These are phyloP conservation scores for Platanthera guangdongensis DNA, from an alignment of 106 monocot species.

Conservation along the genomic window DNA sequence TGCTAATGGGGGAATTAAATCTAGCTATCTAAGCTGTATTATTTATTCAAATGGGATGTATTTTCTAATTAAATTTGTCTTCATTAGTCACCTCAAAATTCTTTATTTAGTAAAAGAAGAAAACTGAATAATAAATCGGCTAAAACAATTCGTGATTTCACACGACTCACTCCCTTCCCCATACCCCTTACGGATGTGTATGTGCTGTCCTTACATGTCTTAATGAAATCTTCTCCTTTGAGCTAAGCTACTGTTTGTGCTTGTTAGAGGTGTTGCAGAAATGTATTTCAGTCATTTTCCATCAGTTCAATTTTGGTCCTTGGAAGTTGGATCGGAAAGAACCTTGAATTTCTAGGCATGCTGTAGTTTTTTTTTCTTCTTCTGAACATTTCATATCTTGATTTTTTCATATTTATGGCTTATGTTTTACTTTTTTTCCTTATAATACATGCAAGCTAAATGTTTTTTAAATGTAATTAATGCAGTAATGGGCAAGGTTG, in stretches of 20 bases:
- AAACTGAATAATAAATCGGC: too few relatives aligned
- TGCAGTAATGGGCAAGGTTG: slow-evolving; percentile 98
- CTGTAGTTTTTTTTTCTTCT: neutral
- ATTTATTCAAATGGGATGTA: too few relatives aligned
- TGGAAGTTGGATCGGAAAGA: neutral
- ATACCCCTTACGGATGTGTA: too few relatives aligned
- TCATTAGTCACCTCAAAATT: too few relatives aligned
- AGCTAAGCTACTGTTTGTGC: neutral
- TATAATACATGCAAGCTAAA: neutral
- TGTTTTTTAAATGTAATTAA: slow-evolving; percentile 2
- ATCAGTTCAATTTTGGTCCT: neutral
- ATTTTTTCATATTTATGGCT: neutral
- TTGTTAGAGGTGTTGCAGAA: slow-evolving; percentile 1
- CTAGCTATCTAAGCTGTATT: too few relatives aligned
- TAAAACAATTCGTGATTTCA: too few relatives aligned
- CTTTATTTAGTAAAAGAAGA: too few relatives aligned
- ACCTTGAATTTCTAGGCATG: neutral
- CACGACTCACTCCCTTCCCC: too few relatives aligned
- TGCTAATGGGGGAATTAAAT: too few relatives aligned
- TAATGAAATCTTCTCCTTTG: neutral
- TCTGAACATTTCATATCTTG: neutral
- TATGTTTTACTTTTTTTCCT: neutral
- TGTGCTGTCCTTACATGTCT: too few relatives aligned
- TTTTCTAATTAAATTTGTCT: too few relatives aligned
- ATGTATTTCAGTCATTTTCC: neutral